Evolutionary conservation across 176 grass and related monocot species (phyloP).

Genomic region (Oryza nivara): DNA sequence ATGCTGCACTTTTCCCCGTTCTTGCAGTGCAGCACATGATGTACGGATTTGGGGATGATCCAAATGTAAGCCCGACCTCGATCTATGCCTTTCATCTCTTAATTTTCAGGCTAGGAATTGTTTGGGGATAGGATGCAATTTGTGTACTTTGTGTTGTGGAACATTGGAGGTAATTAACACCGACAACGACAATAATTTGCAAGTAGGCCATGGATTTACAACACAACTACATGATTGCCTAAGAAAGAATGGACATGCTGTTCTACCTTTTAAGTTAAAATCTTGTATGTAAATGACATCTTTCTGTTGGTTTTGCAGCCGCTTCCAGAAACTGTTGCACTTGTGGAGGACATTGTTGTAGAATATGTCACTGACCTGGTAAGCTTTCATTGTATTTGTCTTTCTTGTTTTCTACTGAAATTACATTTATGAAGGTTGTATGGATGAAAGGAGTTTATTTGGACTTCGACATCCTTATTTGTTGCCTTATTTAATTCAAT

Average conservation of each 20-base stretch:
- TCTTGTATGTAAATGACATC: not conserved
- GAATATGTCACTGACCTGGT: constrained; percentile 98
- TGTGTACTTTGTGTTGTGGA: not conserved
- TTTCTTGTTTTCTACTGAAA: constrained; percentile 17
- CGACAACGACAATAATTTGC: not conserved
- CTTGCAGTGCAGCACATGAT: constrained; percentile 97
- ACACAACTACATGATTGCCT: not conserved
- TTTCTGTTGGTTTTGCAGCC: constrained; percentile 66
- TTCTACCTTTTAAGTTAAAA: not conserved
- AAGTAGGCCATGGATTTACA: not conserved
- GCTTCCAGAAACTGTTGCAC: constrained; percentile 90
- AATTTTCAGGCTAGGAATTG: not conserved
- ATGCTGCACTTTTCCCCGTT: not conserved
- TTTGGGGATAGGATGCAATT: not conserved
- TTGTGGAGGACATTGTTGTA: constrained; percentile 94
- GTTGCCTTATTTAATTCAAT: not conserved
- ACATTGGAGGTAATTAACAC: not conserved
- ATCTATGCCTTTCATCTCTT: constrained; percentile 3
- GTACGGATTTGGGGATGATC: constrained; percentile 96
- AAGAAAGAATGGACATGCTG: not conserved
- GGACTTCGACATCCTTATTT: not conserved
- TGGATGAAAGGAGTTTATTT: not conserved
- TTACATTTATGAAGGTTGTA: not conserved
- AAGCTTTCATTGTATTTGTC: constrained; percentile 32
- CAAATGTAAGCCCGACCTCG: constrained; percentile 62